These are phyloP conservation scores for Zasmidium citrigriseum DNA, from an alignment of 2,329 filamentous ascomycete species.

Conservation along the genomic window DNA sequence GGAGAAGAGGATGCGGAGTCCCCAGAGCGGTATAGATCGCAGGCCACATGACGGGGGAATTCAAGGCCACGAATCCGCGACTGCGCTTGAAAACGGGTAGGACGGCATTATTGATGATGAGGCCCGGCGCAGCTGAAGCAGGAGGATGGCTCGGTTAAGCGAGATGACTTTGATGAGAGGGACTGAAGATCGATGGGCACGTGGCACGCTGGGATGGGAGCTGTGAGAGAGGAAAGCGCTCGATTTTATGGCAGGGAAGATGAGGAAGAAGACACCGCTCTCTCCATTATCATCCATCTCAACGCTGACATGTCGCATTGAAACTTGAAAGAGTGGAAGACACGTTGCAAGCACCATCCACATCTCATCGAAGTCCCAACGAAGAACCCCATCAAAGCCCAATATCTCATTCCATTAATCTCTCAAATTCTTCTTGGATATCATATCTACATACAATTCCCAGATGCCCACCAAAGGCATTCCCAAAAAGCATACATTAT, in stretches of 20 bases:
- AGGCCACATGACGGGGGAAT: conserved; percentile 15
- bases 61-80: conserved; percentile 16
- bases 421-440: not conserved
- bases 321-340: no score
- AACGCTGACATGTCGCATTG: no score
- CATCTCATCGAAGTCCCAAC: not conserved
- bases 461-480: no score
- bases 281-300: not conserved
- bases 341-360: not conserved
- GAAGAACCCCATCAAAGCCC: not conserved
- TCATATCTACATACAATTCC: not conserved
- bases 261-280: not conserved
- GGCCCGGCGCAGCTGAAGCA: not conserved
- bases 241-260: no score
- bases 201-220: not conserved
- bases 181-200: not conserved
- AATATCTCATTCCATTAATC: not conserved
- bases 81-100: conserved; percentile 3
- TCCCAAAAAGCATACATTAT: not conserved
- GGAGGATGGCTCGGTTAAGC: not conserved
- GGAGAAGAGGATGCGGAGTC: conserved; percentile 8
- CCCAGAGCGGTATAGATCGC: conserved; percentile 15
- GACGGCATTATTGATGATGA: conserved; percentile 5
- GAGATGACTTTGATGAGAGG: not conserved
- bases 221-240: not conserved